Conservation (phyloP, 352 stramenopile genomes). For the Peronosclerospora sorghi region DNA sequence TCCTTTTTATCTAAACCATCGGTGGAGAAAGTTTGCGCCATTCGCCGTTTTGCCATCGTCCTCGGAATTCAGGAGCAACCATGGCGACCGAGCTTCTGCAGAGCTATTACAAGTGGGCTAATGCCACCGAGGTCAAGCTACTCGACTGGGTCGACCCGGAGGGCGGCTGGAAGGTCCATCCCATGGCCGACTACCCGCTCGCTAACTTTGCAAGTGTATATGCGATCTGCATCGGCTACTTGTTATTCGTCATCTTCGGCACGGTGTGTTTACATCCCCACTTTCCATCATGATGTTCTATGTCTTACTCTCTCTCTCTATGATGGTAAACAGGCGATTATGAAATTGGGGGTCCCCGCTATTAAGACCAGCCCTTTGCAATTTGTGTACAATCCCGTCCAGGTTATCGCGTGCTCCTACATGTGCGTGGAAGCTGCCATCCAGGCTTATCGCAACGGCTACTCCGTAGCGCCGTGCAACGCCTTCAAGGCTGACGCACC, state of each 20-base stretch:
- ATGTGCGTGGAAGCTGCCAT: constrained; percentile 88
- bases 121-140: constrained; percentile 22
- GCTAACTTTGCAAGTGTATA: constrained; percentile 26
- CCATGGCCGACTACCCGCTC: constrained; percentile 25
- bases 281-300: not conserved
- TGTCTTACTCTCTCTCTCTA: no score
- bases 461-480: constrained; percentile 84
- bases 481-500: constrained; percentile 81
- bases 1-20: no score
- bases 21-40: no score
- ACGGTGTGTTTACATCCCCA: constrained; percentile 15
- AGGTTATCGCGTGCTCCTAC: constrained; percentile 91
- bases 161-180: constrained; percentile 18
- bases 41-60: no score
- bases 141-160: constrained; percentile 29
- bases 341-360: constrained; percentile 38
- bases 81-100: no score
- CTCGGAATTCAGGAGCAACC: no score
- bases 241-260: constrained; percentile 48
- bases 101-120: constrained; percentile 27
- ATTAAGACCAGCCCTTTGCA: constrained; percentile 64
- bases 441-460: constrained; percentile 80
- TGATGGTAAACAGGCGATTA: constrained; percentile 31
- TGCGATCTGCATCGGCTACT: constrained; percentile 46
- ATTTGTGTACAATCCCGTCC: constrained; percentile 91